Conservation (phyloP, 2,329 filamentous ascomycete species). For the Alternaria gaisen region DNA sequence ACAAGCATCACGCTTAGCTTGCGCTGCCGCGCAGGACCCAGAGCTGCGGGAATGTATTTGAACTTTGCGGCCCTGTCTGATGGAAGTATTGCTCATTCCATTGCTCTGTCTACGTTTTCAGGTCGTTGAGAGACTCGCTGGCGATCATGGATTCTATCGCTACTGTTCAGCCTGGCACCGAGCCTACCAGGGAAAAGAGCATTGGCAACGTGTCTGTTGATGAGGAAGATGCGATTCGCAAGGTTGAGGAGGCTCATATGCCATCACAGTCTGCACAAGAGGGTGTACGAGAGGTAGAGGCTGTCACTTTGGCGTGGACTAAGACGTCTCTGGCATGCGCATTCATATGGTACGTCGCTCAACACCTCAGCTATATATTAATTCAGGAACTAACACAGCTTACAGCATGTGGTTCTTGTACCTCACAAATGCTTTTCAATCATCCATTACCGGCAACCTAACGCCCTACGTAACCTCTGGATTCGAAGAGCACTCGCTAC, state of each 20-base stretch:
- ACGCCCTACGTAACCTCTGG: constrained; percentile 44
- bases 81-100: neutral
- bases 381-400: neutral
- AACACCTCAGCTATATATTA: too few species aligned
- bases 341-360: constrained; percentile 43
- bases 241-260: constrained; percentile 24
- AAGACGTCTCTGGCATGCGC: constrained; percentile 44
- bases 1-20: neutral
- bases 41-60: neutral
- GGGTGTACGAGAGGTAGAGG: constrained; percentile 49
- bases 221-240: constrained; percentile 27
- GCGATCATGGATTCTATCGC: constrained; percentile 10
- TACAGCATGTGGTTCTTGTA: constrained; percentile 46
- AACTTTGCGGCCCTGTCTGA: neutral
- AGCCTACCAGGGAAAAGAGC: constrained; percentile 21
- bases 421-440: constrained; percentile 55
- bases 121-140: neutral
- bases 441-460: constrained; percentile 48
- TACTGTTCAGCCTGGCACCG: constrained; percentile 1
- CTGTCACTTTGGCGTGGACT: constrained; percentile 51
- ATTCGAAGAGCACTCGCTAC: constrained; percentile 38
- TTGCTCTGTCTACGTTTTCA: neutral
- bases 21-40: neutral
- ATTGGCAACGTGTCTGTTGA: constrained; percentile 22
- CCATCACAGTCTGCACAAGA: constrained; percentile 34